These are phyloP conservation scores for Beauveria sp. DNA, from an alignment of 2,329 filamentous ascomycete species.

Conservation along the genomic window DNA sequence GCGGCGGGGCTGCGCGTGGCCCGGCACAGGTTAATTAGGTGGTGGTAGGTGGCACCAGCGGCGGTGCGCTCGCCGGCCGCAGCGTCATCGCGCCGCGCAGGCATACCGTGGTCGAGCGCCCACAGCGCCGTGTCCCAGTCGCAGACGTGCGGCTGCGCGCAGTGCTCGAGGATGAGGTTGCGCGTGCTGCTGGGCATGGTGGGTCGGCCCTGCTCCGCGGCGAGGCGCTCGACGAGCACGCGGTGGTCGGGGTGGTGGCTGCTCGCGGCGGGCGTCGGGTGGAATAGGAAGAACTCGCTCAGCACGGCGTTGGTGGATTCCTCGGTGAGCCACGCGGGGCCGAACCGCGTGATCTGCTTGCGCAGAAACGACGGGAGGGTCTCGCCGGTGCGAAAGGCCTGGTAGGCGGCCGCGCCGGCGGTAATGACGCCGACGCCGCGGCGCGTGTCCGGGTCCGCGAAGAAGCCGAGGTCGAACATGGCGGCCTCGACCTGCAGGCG, in stretches of 20 bases:
- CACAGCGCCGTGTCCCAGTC: constrained; percentile 27
- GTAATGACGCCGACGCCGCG: constrained; percentile 34
- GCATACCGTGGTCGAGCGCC: constrained; percentile 18
- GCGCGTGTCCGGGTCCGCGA: constrained; percentile 29
- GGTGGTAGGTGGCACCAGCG: constrained; percentile 26
- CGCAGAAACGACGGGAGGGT: constrained; percentile 29
- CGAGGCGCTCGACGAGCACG: constrained; percentile 19
- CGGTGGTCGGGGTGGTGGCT: constrained; percentile 21
- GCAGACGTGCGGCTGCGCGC: constrained; percentile 14
- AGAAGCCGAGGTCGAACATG: constrained; percentile 38
- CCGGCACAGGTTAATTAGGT: constrained; percentile 31
- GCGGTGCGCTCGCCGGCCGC: constrained; percentile 16
- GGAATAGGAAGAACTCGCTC: constrained; percentile 34
- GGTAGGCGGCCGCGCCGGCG: constrained; percentile 35
- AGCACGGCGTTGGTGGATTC: constrained; percentile 30
- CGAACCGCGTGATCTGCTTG: constrained; percentile 36
- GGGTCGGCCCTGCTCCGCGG: constrained; percentile 14
- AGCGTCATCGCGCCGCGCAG: constrained; percentile 9
- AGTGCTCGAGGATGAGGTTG: constrained; percentile 30
- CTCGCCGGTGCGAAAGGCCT: constrained; percentile 29
- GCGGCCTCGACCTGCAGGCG: constrained; percentile 36
- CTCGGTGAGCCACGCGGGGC: constrained; percentile 35
- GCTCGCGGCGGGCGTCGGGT: constrained; percentile 16
- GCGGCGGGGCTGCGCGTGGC: constrained; percentile 21
- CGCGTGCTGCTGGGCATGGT: constrained; percentile 25